phyloP scores from a whole-genome alignment of 2,329 filamentous ascomycete genomes.

The Cladosporium phlei region DNA sequence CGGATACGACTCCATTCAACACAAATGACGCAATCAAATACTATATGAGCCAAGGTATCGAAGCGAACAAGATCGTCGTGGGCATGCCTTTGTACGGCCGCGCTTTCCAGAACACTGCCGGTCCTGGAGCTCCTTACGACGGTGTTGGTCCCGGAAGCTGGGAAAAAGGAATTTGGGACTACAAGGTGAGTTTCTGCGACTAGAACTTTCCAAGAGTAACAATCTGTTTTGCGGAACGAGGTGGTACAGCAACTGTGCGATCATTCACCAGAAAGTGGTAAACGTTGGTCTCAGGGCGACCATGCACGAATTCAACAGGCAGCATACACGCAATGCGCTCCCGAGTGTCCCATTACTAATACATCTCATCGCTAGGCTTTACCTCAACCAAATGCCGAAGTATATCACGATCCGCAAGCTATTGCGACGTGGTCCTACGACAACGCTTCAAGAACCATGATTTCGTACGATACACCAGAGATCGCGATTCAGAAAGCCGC shows the following conservation, averaged over 20 bases:
- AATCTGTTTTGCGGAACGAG: too few species aligned
- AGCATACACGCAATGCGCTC: background rate
- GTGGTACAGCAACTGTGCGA: background rate
- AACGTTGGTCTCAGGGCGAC: too few species aligned
- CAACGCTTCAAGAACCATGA: conserved; percentile 56
- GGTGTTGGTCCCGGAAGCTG: conserved; percentile 75
- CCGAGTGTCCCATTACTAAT: background rate
- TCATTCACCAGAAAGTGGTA: too few species aligned
- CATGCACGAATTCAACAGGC: too few species aligned
- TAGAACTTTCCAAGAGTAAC: too few species aligned
- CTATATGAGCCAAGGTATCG: conserved; percentile 61
- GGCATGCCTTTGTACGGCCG: conserved; percentile 93
- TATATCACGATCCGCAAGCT: conserved; percentile 58
- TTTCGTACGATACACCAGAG: conserved; percentile 68
- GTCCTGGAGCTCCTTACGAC: conserved; percentile 62
- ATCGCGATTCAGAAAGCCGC: conserved; percentile 66
- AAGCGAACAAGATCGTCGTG: conserved; percentile 69
- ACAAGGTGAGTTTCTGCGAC: conserved; percentile 50
- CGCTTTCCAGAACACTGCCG: conserved; percentile 73
- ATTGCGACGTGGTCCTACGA: conserved; percentile 78
- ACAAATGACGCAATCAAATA: conserved; percentile 64
- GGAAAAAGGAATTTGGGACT: conserved; percentile 82
- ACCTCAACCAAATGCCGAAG: conserved; percentile 62
- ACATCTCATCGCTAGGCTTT: conserved; percentile 46
- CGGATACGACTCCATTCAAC: conserved; percentile 70